A percentile compares a stretch with the other conserved stretches of the same genome.
These are phyloP conservation scores for Echium plantagineum DNA, from an alignment of 257 asterid genomes.

Conservation along the genomic window DNA sequence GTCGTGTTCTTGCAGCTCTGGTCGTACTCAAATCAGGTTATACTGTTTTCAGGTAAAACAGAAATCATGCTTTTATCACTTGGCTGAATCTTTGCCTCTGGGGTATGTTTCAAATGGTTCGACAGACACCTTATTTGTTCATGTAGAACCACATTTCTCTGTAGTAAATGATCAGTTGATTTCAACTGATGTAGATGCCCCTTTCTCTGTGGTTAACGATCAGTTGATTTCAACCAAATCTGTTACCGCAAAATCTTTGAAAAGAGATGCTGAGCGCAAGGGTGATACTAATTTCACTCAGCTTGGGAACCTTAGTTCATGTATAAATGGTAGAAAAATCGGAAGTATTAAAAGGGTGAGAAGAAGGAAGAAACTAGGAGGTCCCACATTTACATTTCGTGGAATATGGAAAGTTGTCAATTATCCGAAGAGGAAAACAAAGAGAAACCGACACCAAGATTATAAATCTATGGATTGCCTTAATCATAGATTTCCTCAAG, in stretches of 20 bases:
- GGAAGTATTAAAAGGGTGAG: constrained; percentile 16
- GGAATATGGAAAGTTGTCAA: constrained; percentile 7
- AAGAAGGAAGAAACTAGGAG: background rate
- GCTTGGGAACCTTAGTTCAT: background rate
- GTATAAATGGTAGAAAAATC: constrained; percentile 7
- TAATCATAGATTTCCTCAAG: constrained; percentile 1
- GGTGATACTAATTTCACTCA: constrained; percentile 5
- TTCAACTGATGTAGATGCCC: constrained; percentile 17
- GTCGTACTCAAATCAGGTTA: background rate
- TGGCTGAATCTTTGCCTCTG: constrained; percentile 47
- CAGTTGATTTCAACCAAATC: constrained; percentile 10
- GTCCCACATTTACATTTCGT: constrained; percentile 12
- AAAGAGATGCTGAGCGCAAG: constrained; percentile 7
- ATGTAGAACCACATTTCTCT: constrained; percentile 13
- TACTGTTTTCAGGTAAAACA: constrained; percentile 39
- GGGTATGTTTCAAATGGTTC: constrained; percentile 30
- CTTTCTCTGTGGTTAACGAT: constrained; percentile 3
- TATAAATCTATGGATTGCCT: constrained; percentile 6
- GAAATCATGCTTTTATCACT: constrained; percentile 30
- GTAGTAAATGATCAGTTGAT: constrained; percentile 6
- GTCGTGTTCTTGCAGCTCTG: background rate
- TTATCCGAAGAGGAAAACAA: constrained; percentile 12
- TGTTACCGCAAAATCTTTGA: constrained; percentile 7
- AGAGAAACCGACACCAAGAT: constrained; percentile 10
- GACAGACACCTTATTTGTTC: constrained; percentile 36